Evolutionary conservation across 768 basidiomycete species (phyloP).

Genomic region (Candolleomyces efflorescens): DNA sequence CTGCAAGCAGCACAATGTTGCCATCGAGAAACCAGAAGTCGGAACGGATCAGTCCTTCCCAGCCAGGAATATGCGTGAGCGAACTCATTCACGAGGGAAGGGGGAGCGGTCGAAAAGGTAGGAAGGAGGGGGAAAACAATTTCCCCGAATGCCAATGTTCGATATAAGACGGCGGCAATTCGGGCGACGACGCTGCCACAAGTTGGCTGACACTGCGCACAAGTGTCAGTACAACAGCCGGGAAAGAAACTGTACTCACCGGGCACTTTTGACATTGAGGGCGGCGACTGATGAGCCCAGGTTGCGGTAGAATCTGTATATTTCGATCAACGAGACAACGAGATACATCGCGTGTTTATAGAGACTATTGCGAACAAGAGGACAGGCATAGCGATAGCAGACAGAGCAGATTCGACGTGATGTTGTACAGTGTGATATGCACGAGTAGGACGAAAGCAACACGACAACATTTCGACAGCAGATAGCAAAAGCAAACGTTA

Average conservation of each 20-base stretch:
- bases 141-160: no score
- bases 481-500: neutral
- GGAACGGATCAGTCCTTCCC: conserved; percentile 34
- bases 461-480: conserved; percentile 1
- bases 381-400: neutral
- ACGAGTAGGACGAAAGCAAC: neutral
- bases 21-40: conserved; percentile 77
- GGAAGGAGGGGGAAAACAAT: neutral
- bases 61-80: neutral
- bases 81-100: neutral
- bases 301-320: neutral
- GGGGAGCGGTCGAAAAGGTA: neutral
- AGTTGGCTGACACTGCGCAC: no score
- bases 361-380: neutral
- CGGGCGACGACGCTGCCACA: no score
- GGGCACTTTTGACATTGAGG: neutral
- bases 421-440: conserved; percentile 1
- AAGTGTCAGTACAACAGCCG: neutral
- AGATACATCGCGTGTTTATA: neutral
- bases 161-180: no score
- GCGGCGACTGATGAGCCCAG: neutral
- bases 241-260: neutral
- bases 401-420: neutral
- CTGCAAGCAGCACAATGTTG: conserved; percentile 60
- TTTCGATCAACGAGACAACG: neutral